Base-by-base conservation (phyloP, 2,329 filamentous ascomycete genomes). In the Ascochyta fabae region DNA sequence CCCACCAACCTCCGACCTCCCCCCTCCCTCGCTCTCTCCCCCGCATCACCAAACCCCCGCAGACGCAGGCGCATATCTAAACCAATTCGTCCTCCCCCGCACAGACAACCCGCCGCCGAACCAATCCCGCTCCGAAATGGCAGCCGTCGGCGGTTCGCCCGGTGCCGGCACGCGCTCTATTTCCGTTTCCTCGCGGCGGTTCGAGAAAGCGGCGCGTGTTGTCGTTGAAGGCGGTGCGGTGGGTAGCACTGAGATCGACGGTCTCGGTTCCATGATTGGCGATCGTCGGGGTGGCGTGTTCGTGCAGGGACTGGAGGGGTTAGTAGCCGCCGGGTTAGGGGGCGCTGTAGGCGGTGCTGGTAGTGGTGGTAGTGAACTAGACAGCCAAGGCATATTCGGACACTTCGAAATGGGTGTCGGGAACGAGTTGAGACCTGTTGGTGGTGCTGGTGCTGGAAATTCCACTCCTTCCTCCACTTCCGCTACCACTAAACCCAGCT, bases 31-130 rank as follows among this genome's bases (percentile, higher is more conserved):
- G 0, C 64, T 64, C 29, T 55, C 56, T 7, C 56, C 62, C 6
- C 60, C 61, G 27, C 61, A 63, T 19, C 68, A 69, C 43, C 70
- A 74, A 46, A 71, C 71, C 31, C 70, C 71, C 5, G 66, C 67
- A 2, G 71, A 75, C 48, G 70, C 71, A 24, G 69, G 67, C 45
- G 62, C 65, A 5, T 75, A 74, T 22, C 59, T 75, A 0, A 75
- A 75, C 23, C 72, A 75, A 42, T 75, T 74, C 48, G 71, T 75
- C 7, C 62, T 75, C 12, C 72, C 72, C 0, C 67, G 64, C n/a
- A 73, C 71, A 2, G 72, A 75, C 48, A 71, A 68, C 43, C 71
- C 69, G 9, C 60, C 70, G 5, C 66, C 67, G 1, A 72, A 68
- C 42, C 66, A 68, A n/a, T 64, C 71, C 3, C 65, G 71, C 6